These are phyloP conservation scores for Amphicarpaea edgeworthii DNA, from an alignment of 306 rosid species.

Conservation along the genomic window DNA sequence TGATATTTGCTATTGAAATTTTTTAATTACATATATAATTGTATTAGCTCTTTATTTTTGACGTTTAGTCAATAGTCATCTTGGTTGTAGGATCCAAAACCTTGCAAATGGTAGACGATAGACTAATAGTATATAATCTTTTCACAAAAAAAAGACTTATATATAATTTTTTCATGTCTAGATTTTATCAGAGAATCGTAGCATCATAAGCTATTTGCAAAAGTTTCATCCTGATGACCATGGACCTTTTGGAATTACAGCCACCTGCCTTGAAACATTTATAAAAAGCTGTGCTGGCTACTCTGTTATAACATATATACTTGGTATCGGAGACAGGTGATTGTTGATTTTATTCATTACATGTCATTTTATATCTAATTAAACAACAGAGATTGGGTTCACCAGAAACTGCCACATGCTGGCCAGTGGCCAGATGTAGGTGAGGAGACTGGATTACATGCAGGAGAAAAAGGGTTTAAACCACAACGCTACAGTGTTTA, in stretches of 20 bases:
- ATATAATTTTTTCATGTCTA: constrained; percentile 48
- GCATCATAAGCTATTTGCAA: constrained; percentile 92
- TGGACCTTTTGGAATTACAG: constrained; percentile 95
- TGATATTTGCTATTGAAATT: too few relatives aligned
- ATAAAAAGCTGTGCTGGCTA: constrained; percentile 99
- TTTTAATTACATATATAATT: too few relatives aligned
- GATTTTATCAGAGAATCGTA: constrained; percentile 96
- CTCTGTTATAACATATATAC: constrained; percentile 97
- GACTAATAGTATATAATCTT: constrained; percentile 37
- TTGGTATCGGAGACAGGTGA: constrained; percentile 99
- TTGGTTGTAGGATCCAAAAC: constrained; percentile 36
- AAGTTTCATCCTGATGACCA: constrained; percentile 96
- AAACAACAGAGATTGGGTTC: too few relatives aligned
- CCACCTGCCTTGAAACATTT: constrained; percentile 95
- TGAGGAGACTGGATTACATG: too few relatives aligned
- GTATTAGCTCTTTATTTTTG: not conserved
- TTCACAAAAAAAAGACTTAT: constrained; percentile 33
- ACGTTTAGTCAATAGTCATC: constrained; percentile 2
- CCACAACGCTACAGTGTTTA: not conserved
- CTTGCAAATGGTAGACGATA: constrained; percentile 41
- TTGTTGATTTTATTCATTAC: constrained; percentile 18
- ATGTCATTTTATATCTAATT: not conserved
- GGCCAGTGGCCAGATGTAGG: too few relatives aligned
- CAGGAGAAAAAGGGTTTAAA: not conserved
- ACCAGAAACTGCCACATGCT: too few relatives aligned